Conservation (phyloP, 768 basidiomycete species). For the Naganishia onofrii region DNA sequence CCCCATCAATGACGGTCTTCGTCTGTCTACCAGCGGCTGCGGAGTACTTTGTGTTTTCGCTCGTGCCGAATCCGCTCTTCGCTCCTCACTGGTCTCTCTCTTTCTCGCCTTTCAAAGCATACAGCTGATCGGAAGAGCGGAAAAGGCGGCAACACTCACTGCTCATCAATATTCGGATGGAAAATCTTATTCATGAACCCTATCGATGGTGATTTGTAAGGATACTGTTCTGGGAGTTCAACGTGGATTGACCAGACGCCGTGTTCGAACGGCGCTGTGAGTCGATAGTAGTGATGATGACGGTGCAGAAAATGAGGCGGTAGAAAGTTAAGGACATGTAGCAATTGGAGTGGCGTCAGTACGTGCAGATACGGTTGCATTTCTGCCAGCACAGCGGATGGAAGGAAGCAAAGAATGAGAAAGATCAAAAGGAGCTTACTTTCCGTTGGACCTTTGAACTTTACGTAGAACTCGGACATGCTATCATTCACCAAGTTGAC, state of each 20-base stretch:
- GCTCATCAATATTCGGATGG: slow-evolving; percentile 98
- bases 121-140: neutral
- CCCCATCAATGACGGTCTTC: no score
- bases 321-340: neutral
- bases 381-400: no score
- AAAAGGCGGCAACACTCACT: slow-evolving; percentile 60
- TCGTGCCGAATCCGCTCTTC: no score
- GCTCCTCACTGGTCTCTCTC: no score
- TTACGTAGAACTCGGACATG: slow-evolving; percentile 98
- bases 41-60: no score
- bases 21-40: no score
- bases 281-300: neutral
- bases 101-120: no score
- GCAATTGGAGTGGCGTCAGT: no score
- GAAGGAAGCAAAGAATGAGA: no score
- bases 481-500: slow-evolving; percentile 95
- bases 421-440: slow-evolving; percentile 60
- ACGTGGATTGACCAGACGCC: slow-evolving; percentile 99
- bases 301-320: no score
- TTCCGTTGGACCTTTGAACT: slow-evolving; percentile 88
- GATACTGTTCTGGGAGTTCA: slow-evolving; percentile 96
- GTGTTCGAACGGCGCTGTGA: slow-evolving; percentile 88
- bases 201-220: slow-evolving; percentile 97
- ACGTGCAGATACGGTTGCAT: no score
- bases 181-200: slow-evolving; percentile 99